Base-by-base conservation (phyloP, 768 basidiomycete species). In the Dacryopinax spathularia region DNA sequence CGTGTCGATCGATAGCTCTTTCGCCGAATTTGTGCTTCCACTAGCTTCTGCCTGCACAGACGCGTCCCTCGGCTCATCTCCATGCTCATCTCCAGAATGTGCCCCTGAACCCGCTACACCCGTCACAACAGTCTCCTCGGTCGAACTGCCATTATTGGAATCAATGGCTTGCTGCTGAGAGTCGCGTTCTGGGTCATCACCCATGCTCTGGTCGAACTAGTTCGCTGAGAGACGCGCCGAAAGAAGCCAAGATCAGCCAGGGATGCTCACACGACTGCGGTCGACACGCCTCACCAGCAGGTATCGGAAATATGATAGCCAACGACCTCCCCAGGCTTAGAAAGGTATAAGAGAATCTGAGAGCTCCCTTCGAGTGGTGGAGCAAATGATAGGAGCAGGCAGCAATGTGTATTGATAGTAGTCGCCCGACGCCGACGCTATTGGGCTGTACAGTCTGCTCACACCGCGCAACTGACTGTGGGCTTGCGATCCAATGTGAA, bases 171-270 rank as follows among this genome's bases (percentile, higher is more conserved):
- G 25, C 48, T 56, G 48, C 31, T 56, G 48, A 31, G 22, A 29
- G 25, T 56, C 48, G 48, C 31, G 48, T 56, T 56, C 48, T 56
- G 48, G 48, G 48, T 56, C 48, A 56, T 56, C 25, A 56, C 48
- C 48, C 48, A 56, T 56, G 48, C 48, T 56, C 48, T 56, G 48
- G 48, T 29, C 48, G 29, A 29, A 29, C 12, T 56, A 27, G 48
- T 29, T 13, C 13, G 48, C 48, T 56, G 48, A 31, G 12, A 27
- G 48, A 56, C 48, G 48, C 48, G 48, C 48, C 48, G 48, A 13
- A 31, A 56, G 10, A 56, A 31, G 43, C 31, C 48, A 29, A 29
- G 48, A 56, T 56, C 48, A 56, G 48, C 48, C 48, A 56, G 48
- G 48, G 48, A 27, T 56, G 48, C 22, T 12, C 48, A 56, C 48